Base-by-base conservation (phyloP, 2,329 filamentous ascomycete genomes). In the Knufia petricola region DNA sequence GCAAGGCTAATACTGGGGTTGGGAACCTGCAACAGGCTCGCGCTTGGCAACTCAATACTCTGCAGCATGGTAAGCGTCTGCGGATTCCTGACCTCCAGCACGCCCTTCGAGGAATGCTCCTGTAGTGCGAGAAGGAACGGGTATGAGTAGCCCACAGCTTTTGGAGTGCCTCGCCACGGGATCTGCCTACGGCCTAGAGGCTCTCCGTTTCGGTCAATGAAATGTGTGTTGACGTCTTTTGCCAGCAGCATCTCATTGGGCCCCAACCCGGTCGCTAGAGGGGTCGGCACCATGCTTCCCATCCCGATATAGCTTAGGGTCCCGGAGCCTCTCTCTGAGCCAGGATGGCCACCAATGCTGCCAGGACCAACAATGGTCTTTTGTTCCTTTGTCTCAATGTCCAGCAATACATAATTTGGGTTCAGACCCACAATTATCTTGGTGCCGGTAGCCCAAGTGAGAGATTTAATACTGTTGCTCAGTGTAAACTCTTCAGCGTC, bases 261-360 rank as follows among this genome's bases (percentile, higher is more conserved):
- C 2, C 80, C 78, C 10, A 98, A 74, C 57, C 84, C 84, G 4
- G 89, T 83, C 4, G 87, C 87, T 59, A 98, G 74, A 4, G 92
- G 94, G 61, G 87, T 94, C 1, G 92, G 90, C 49, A 90, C 87
- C 71, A 88, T 92, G 36, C 87, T 85, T 43, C 87, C 88, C 63
- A 96, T 82, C 1, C 90, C 90, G 78, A 96, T 94, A 62, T 96
- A 96, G 38, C 89, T 88, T 87, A 96, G 95, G 41, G 87, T 86
- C 51, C 84, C 85, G 53, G 90, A 82, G 1, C 87, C 85, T 2
- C 77, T 79, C 56, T 85, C 82, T 60, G 78, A 73, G 4, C 75
- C 74, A 20, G 79, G 74, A 6, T 76, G 74, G 20, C 82, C 82
- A 9, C 81, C 82, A 49, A 85, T 78, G 36, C 79, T 78, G 30